Conservation (phyloP, 2,329 filamentous ascomycete genomes). For the Penicillium glabrum region DNA sequence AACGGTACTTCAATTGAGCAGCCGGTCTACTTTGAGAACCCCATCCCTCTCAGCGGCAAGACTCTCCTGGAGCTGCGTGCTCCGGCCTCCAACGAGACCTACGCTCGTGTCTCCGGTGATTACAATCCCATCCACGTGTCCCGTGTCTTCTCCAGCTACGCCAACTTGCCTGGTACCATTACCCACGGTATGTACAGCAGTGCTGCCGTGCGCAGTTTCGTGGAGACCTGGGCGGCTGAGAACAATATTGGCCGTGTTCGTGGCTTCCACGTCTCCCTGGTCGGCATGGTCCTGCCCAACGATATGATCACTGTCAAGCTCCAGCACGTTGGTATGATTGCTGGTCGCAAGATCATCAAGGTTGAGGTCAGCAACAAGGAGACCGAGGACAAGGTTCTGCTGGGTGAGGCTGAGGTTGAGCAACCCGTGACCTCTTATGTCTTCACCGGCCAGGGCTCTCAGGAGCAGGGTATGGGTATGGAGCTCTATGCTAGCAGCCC, state of each 20-base stretch:
- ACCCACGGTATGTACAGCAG: constrained; percentile 99
- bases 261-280: constrained; percentile 93
- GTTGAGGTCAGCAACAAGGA: constrained; percentile 95
- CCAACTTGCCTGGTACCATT: constrained; percentile 92
- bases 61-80: constrained; percentile 84
- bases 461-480: constrained; percentile 99
- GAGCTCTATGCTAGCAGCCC: constrained; percentile 91
- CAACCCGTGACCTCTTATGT: constrained; percentile 96
- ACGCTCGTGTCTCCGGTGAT: constrained; percentile 94
- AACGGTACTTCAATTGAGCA: constrained; percentile 92
- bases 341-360: constrained; percentile 98
- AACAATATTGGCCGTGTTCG: constrained; percentile 97
- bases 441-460: constrained; percentile 96
- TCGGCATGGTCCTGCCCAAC: constrained; percentile 98
- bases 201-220: constrained; percentile 89
- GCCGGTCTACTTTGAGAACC: constrained; percentile 94
- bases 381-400: constrained; percentile 91
- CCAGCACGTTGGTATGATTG: constrained; percentile 96
- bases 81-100: constrained; percentile 94
- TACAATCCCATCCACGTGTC: constrained; percentile 99
- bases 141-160: constrained; percentile 92
- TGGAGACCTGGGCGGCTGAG: constrained; percentile 98
- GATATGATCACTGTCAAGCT: constrained; percentile 94
- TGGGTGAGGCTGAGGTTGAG: constrained; percentile 95
- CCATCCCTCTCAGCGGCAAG: constrained; percentile 92